Conservation (phyloP, 441 rosid species). For the Sinapis alba region DNA sequence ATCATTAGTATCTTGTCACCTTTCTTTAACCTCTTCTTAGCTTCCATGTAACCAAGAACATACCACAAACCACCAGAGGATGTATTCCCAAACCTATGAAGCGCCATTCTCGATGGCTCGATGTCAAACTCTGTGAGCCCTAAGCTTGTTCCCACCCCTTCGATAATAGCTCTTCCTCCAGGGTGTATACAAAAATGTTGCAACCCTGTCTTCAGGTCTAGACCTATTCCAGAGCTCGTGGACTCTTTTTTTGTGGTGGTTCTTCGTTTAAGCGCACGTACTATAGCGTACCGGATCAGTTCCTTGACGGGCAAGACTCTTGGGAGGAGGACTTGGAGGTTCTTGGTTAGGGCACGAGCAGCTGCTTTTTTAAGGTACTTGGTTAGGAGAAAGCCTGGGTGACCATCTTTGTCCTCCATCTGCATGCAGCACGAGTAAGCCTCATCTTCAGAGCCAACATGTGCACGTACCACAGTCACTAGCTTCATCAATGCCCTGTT, state of each 20-base stretch:
- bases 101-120: slow-evolving; percentile 49
- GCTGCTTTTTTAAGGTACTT: slow-evolving; percentile 57
- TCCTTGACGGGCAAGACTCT: slow-evolving; percentile 58
- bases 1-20: slow-evolving; percentile 47
- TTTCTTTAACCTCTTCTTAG: slow-evolving; percentile 45
- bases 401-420: slow-evolving; percentile 55
- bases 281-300: slow-evolving; percentile 44
- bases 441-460: slow-evolving; percentile 55
- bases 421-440: slow-evolving; percentile 64
- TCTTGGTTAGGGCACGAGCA: slow-evolving; percentile 48
- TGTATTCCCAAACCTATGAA: slow-evolving; percentile 50
- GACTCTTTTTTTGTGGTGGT: slow-evolving; percentile 27
- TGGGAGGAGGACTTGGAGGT: slow-evolving; percentile 56
- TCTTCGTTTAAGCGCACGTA: slow-evolving; percentile 29
- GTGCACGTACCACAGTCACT: slow-evolving; percentile 51
- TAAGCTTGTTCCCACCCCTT: slow-evolving; percentile 44
- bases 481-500: slow-evolving; percentile 50
- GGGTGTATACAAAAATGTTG: slow-evolving; percentile 55
- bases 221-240: slow-evolving; percentile 22
- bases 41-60: slow-evolving; percentile 52
- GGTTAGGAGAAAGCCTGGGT: slow-evolving; percentile 60
- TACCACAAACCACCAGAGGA: slow-evolving; percentile 53
- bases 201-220: slow-evolving; percentile 45
- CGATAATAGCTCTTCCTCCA: slow-evolving; percentile 52
- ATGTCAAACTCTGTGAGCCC: slow-evolving; percentile 46